These are phyloP conservation scores for Calonectria ilicicola DNA, from an alignment of 2,329 filamentous ascomycete genomes.

Conservation along the genomic window DNA sequence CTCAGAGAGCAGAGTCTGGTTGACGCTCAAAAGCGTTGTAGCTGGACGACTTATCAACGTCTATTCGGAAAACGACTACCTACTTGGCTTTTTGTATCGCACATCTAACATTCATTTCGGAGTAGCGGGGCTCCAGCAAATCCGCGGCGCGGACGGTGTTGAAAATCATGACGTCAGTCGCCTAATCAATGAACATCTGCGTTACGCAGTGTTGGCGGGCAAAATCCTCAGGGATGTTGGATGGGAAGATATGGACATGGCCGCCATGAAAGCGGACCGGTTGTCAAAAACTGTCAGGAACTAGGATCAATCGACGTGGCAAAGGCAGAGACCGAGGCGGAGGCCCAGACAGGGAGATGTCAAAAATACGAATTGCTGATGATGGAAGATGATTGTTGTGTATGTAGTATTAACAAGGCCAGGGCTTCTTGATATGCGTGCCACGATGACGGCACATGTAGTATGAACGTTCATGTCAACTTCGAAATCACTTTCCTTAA, in stretches of 20 bases:
- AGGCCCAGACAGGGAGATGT: not conserved
- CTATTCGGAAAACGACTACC: constrained; percentile 87
- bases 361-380: not conserved
- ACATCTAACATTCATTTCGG: constrained; percentile 85
- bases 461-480: constrained; percentile 23
- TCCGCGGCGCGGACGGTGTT: constrained; percentile 73
- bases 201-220: constrained; percentile 76
- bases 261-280: constrained; percentile 43
- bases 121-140: constrained; percentile 83
- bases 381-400: constrained; percentile 24
- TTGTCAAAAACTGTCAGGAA: constrained; percentile 24
- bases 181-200: constrained; percentile 75
- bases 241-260: constrained; percentile 73
- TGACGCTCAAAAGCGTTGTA: constrained; percentile 81
- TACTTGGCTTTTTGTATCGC: constrained; percentile 89
- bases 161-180: constrained; percentile 78
- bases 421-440: constrained; percentile 28
- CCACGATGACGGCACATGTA: constrained; percentile 24
- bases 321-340: not conserved
- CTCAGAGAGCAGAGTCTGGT: constrained; percentile 79
- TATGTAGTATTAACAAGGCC: constrained; percentile 36
- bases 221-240: constrained; percentile 74
- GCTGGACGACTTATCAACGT: constrained; percentile 90
- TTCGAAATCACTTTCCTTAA: constrained; percentile 10
- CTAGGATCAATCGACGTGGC: not conserved